Evolutionary conservation across 257 asterid species (phyloP).

Genomic region (Apocynum venetum): DNA sequence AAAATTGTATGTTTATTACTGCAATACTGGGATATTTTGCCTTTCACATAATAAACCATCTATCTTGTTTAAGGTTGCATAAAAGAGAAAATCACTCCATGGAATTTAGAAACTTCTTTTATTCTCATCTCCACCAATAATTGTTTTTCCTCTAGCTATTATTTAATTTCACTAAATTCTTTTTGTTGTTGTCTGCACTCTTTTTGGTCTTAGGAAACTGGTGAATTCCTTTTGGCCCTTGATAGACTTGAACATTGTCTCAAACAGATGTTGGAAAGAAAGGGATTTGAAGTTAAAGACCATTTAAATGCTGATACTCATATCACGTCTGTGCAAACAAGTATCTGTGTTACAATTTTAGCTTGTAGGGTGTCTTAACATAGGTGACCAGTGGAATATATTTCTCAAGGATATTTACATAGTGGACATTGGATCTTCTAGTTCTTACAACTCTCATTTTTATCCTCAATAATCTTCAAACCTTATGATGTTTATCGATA

Average conservation of each 20-base stretch:
- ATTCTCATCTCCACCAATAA: background rate
- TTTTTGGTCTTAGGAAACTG: background rate
- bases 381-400: background rate
- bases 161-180: background rate
- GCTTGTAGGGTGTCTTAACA: background rate
- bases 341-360: background rate
- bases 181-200: background rate
- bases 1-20: background rate
- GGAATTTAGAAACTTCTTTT: background rate
- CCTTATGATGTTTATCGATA: background rate
- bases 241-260: background rate
- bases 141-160: background rate
- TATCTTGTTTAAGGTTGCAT: background rate
- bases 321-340: background rate
- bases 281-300: background rate
- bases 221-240: background rate
- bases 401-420: background rate
- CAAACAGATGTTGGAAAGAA: background rate
- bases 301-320: background rate
- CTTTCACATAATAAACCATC: background rate
- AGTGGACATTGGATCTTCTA: background rate
- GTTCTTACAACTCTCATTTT: background rate
- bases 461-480: background rate
- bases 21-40: background rate
- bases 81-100: background rate